phyloP scores from a whole-genome alignment of 768 basidiomycete genomes.

The Boletus patriciae region DNA sequence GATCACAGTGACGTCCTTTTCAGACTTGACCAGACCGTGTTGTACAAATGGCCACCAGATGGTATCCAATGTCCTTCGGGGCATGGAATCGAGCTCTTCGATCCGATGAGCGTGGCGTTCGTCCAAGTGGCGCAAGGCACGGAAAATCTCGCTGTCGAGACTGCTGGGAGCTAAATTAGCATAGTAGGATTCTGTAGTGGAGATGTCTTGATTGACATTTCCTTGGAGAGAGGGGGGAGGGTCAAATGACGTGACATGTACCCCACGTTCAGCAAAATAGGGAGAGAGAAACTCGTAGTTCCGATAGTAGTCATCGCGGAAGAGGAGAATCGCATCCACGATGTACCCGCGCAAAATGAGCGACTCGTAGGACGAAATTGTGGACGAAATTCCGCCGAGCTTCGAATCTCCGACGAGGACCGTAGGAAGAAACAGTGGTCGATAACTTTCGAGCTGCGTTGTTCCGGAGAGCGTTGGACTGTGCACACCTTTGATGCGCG shows the following conservation, averaged over 20 bases:
- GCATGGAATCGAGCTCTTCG: slow-evolving; percentile 75
- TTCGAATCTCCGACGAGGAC: slow-evolving; percentile 85
- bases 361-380: slow-evolving; percentile 91
- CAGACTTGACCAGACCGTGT: slow-evolving; percentile 67
- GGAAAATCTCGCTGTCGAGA: slow-evolving; percentile 41
- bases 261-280: slow-evolving; percentile 75
- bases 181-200: slow-evolving; percentile 73
- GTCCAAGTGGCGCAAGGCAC: slow-evolving; percentile 60
- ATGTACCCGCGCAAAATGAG: slow-evolving; percentile 87
- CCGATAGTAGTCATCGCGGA: slow-evolving; percentile 82
- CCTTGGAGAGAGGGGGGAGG: slow-evolving; percentile 55
- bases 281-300: slow-evolving; percentile 80
- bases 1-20: slow-evolving; percentile 81
- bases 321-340: slow-evolving; percentile 80
- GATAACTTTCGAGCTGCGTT: slow-evolving; percentile 82
- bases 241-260: slow-evolving; percentile 53
- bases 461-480: slow-evolving; percentile 83
- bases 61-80: slow-evolving; percentile 67
- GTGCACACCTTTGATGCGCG: slow-evolving; percentile 67
- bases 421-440: slow-evolving; percentile 84
- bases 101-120: slow-evolving; percentile 62
- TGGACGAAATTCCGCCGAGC: slow-evolving; percentile 92
- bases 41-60: slow-evolving; percentile 99
- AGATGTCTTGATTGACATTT: slow-evolving; percentile 46
- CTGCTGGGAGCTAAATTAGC: slow-evolving; percentile 41